Evolutionary conservation across 2,329 filamentous ascomycete species (phyloP), one percentile per base, ranked within the genome.

Genomic region (Fonsecaea erecta): DNA sequence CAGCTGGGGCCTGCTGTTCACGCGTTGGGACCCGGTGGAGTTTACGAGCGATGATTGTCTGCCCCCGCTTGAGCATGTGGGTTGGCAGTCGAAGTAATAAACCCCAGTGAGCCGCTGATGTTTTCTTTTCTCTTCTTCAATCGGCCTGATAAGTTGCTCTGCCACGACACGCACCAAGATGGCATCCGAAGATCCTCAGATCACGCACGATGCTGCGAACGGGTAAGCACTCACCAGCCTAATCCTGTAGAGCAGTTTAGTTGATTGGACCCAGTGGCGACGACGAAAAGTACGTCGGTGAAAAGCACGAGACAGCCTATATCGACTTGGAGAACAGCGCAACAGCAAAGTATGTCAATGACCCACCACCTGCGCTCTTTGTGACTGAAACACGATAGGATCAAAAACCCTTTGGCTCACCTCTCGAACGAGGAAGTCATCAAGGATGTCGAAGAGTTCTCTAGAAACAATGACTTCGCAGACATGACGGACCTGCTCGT

Each of bases 371-470:
- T 43, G 12, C 34, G 1, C 3, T 53, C 16, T 32, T 18, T 9
- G 35, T 53, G 30, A 21, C 40, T 53, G 30, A 60, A 3, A 28
- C 16, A 16, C 7, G 21, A 12, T 59, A 82, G 79, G 65, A 81
- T 82, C 71, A 79, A 80, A 62, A 82, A 82, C 54, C 80, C 80
- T 52, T 73, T 82, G 3, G 78, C 79, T 8, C 75, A 78, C 57
- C 73, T 81, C 48, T 76, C 75, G 6, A 74, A 75, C 2, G 65
- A 69, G 14, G 74, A 76, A 57, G 73, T 82, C 3, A 71, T 81
- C 21, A 72, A 71, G 59, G 76, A 81, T 68, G 80, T 82, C 12
- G 77, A 78, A 34, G 73, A 77, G 14, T 82, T 82, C 64, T 75
- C 79, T 18, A 70, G 73, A n/a, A 72, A 79, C 37, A 73, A 80